phyloP scores from a whole-genome alignment of 495 filamentous ascomycete species.

The Echria macrotheca region DNA sequence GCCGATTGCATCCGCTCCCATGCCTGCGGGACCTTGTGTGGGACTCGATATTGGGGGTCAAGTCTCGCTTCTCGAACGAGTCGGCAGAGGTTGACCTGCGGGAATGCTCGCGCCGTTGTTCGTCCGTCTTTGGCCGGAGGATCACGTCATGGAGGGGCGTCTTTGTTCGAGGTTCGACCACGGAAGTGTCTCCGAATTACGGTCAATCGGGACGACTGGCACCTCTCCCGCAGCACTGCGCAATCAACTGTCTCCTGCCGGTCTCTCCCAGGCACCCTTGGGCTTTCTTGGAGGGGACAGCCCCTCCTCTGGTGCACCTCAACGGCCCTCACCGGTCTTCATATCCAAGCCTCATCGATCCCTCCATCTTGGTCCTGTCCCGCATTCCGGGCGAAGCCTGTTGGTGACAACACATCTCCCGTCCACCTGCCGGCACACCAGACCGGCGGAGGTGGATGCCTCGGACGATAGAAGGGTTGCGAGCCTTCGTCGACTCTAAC shows the following conservation, averaged over 20 bases:
- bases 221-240: slow-evolving; percentile 8
- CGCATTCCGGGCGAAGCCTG: not conserved
- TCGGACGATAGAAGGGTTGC: slow-evolving; percentile 1
- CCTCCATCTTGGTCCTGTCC: slow-evolving; percentile 19
- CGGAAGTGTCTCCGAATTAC: too few relatives aligned
- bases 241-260: not conserved
- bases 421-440: slow-evolving; percentile 1
- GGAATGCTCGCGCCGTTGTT: not conserved
- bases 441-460: not conserved
- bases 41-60: not conserved
- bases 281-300: slow-evolving; percentile 4
- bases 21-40: slow-evolving; percentile 4
- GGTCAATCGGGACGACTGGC: not conserved
- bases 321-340: slow-evolving; percentile 24
- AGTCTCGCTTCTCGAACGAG: not conserved
- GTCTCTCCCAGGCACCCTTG: slow-evolving; percentile 6
- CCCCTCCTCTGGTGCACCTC: not conserved
- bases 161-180: not conserved
- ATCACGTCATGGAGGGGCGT: not conserved
- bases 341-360: slow-evolving; percentile 20
- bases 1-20: slow-evolving; percentile 10
- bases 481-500: not conserved
- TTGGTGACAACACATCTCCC: slow-evolving; percentile 9
- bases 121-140: not conserved
- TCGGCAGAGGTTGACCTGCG: not conserved